Evolutionary conservation across 257 asterid genomes (phyloP), one percentile per base, ranked within the genome.

Genomic region (Nicotiana paniculata): DNA sequence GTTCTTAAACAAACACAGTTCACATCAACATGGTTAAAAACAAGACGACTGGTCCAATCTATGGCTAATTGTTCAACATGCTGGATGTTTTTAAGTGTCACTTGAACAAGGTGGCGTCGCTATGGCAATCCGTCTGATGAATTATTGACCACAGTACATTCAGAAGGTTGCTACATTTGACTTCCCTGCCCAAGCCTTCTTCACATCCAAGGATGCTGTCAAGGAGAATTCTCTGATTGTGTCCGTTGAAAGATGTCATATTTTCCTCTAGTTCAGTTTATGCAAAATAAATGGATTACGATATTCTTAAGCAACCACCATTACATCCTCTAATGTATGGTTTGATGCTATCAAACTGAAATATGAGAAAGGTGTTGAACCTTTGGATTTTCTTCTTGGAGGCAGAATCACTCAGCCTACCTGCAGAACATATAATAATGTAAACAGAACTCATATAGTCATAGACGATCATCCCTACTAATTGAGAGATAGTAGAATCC

Each of bases 11-110:
- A 82, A 77, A 77, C 82, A 92, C 37, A 83, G 81, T 87, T 86
- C 94, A 92, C 80, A 87, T 82, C 3, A 90, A 85, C 83, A 89
- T 83, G 90, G 80, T 82, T 43, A 80, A 63, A 57, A 57, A 57
- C 6, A 26, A n/a, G 30, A 59, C 12, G 30, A 59, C 65, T 64
- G 70, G 43, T 21, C 59, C 59, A 72, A 72, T 9, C 62, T 16
- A 57, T 16, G 21, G 16, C 61, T 51, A 51, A 51, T 51, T 55
- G 21, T 55, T 6, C 24, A 57, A 57, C 9, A 33, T 24, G 61
- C 78, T 21, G 37, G 78, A 70, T 70, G 21, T 70, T 39, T 18
- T 6, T 0, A 3, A 37, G 16, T 69, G 9, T 39, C 18, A 37
- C 39, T 13, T 33, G 35, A 67, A 67, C 37, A 46, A 66, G 75